Evolutionary conservation across 148 eudicot species (phyloP), one percentile per base, ranked within the genome.

Genomic region (Polygonum maritimum): DNA sequence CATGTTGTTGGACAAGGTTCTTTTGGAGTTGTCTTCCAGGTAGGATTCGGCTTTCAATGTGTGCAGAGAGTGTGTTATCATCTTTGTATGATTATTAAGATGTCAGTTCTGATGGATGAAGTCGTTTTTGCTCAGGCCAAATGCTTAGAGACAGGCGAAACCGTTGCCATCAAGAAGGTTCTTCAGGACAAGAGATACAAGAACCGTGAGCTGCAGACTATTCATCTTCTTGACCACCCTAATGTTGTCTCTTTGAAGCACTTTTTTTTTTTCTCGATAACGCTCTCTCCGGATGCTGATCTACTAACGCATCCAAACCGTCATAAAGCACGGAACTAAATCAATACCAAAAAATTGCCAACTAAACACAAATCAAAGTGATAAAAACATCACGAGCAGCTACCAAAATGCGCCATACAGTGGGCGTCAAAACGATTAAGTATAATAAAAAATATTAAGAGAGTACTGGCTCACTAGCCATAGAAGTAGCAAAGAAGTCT

Each of bases 161-260:
- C 95, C n/a, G 95, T 90, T 76, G 95, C 95, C 41, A 90, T 90
- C 31, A 90, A 90, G 82, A 90, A 90, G 85, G 96, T 90, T 83
- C 90, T 90, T 69, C 96, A 90, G 80, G 96, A 90, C 80, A 88
- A 86, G 87, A 84, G 96, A 81, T 90, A 90, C 84, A 90, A 90
- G 85, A 90, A 90, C 70, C 85, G 96, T 19, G 96, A 90, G 84
- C 78, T 90, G 79, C 96, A 90, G 77, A 87, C 90, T 18, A 90
- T 90, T 92, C 89, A 89, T 14, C 86, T 84, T 71, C 87, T 90
- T 79, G 92, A 88, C 83, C 92, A 90, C 55, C 96, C 96, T 13
- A 90, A 90, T 84, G 88, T 90, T 44, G 90, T 90, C 45, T 83
- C 90, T 6, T 73, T 90, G 73, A 88, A 86, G 76, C 96, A 90